phyloP scores from a whole-genome alignment of 805 yeast genomes.

The Yarrowia sp. region DNA sequence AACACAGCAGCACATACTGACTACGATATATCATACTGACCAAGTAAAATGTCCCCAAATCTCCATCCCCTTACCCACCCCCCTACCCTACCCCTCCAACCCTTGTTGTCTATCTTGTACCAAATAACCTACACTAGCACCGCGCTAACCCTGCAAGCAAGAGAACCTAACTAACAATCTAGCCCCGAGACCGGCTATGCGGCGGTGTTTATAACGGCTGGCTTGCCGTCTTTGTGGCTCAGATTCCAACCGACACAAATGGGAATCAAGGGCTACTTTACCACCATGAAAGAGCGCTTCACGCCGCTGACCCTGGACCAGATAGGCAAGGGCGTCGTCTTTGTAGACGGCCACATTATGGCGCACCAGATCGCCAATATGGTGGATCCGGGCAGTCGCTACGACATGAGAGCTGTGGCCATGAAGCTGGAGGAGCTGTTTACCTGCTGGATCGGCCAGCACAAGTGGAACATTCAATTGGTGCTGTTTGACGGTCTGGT shows the following conservation, averaged over 20 bases:
- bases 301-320: slow-evolving; percentile 15
- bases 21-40: too few species aligned
- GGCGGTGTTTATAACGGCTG: background rate
- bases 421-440: slow-evolving; percentile 13
- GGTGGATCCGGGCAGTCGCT: slow-evolving; percentile 9
- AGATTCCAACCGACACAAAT: background rate
- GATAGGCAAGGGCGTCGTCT: slow-evolving; percentile 7
- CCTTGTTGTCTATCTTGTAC: background rate
- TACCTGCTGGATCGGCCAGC: slow-evolving; percentile 5
- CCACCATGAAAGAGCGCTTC: slow-evolving; percentile 5
- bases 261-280: slow-evolving; percentile 19
- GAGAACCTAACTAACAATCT: background rate
- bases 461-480: slow-evolving; percentile 16
- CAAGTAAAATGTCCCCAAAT: too few species aligned
- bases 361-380: slow-evolving; percentile 18
- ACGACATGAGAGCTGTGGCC: slow-evolving; percentile 11
- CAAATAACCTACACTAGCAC: background rate
- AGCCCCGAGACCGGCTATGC: background rate
- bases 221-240: background rate
- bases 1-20: too few species aligned
- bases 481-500: slow-evolving; percentile 14
- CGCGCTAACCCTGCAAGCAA: slow-evolving; percentile 5
- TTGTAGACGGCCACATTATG: slow-evolving; percentile 14
- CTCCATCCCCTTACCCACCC: background rate
- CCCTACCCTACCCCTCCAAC: background rate